Base-by-base conservation (phyloP, 2,329 filamentous ascomycete genomes). In the Ceratocystis eucalypticola region DNA sequence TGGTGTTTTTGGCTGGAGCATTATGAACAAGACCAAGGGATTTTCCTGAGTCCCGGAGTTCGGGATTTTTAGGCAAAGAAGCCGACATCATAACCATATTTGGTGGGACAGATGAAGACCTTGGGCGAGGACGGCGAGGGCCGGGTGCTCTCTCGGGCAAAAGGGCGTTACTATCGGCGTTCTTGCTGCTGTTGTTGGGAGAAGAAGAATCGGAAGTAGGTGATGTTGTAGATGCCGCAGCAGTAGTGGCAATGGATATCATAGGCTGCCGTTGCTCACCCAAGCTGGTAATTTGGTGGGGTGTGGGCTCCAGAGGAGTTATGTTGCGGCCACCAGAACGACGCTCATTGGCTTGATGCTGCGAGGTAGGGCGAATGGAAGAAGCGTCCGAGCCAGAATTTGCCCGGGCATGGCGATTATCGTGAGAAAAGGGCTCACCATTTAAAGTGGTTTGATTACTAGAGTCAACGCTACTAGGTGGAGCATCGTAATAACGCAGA, bases 21-120 rank as follows among this genome's bases (percentile, higher is more conserved):
- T 55, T 55, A 15, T 30, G 30, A 12, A 8, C 44, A 6, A 68
- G 76, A 33, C 76, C 78, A 22, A 80, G 70, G 44, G 80, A 77
- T 70, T 80, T 82, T 53, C 75, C 79, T n/a, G 81, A 83, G 69
- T 82, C 80, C 63, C 79, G 79, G 67, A 80, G 80, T 64, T 77
- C 74, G 30, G 71, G 64, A 33, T 71, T 46, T 41, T 46, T 64
- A 53, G 55, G 25, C n/a, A 37, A 30, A n/a, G 33, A 66, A 25
- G 55, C 28, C 12, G 64, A 66, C 67, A 66, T 66, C 64, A 68
- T 68, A 44, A 70, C 70, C 4, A 71, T 70, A 22, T 76, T 73
- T 28, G 74, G 74, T 1, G 74, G 74, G 1, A 74, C 66, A 2
- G 76, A 75, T 5, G 72, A 73, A 3, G 73, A 72, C 41, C 76